Evolutionary conservation across 2,329 filamentous ascomycete species (phyloP), one percentile per base, ranked within the genome.

Genomic region (Phyllosticta ampelicida): DNA sequence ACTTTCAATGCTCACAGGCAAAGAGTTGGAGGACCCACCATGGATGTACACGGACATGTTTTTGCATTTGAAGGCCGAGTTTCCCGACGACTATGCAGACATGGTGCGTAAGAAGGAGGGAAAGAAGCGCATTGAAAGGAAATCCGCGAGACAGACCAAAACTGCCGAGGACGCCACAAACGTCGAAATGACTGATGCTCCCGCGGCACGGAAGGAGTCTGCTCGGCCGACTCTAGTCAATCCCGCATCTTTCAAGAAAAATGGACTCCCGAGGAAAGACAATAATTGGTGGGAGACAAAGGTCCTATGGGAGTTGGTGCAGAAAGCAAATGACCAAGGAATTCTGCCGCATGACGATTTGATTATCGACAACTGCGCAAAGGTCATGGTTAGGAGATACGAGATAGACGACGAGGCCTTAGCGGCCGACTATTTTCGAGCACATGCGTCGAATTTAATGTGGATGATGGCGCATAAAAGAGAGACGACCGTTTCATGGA

Each of bases 21-120:
- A 68, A 18, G 68, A 70, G 16, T 73, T 74, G 49, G 74, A 78
- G 51, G 74, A 70, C 16, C 65, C 78, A 20, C 65, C 66, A 13
- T 79, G 77, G 77, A 69, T 66, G 52, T 63, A 64, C 54, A 76
- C 73, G 5, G 70, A 73, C 2, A 60, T 79, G 2, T 78, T 72
- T 60, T 65, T 71, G 51, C 69, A 74, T 51, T 65, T 77, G 48
- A 70, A 67, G 56, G 64, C 65, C 30, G 68, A 65, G 20, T 75
- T 71, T 60, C 69, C 74, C 8, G 70, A 69, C 8, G 55, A 10
- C 18, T 52, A 54, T 23, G 50, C 9, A 23, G 51, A 23, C 21
- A 54, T 60, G 36, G 50, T 52, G 54, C 67, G 69, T 18, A 70
- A 68, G 23, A 63, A 61, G 21, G 58, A 65, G 13, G 58, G 59